These are phyloP conservation scores for Sarcomyxa edulis DNA, from an alignment of 768 basidiomycete species.

Conservation along the genomic window DNA sequence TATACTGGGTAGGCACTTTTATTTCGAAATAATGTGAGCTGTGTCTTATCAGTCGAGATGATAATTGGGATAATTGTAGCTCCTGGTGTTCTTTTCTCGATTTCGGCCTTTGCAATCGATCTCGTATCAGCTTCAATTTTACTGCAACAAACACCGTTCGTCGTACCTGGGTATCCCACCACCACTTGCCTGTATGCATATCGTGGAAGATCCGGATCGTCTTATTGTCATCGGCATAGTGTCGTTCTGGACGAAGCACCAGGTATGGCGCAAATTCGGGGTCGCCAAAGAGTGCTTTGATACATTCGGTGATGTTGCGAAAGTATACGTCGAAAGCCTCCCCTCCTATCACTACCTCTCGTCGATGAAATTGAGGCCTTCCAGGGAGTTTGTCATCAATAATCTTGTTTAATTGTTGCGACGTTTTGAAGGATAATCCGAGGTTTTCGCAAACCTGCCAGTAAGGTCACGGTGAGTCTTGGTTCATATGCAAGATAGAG, in stretches of 20 bases:
- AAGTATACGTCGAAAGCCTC: conserved; percentile 16
- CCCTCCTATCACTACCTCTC: conserved; percentile 18
- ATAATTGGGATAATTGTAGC: conserved; percentile 37
- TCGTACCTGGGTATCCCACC: conserved; percentile 45
- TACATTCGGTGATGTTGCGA: conserved; percentile 15
- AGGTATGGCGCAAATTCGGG: conserved; percentile 15
- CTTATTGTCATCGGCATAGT: conserved; percentile 9
- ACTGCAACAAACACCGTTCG: too few relatives aligned
- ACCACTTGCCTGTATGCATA: conserved; percentile 46
- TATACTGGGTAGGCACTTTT: conserved; percentile 43
- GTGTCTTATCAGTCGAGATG: conserved; percentile 40
- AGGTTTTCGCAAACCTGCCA: conserved; percentile 30
- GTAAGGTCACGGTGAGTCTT: too few relatives aligned
- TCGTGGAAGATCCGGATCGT: conserved; percentile 27
- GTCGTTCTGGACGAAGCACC: conserved; percentile 5
- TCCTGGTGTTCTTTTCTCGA: conserved; percentile 16
- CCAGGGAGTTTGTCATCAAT: conserved; percentile 24
- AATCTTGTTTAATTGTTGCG: conserved; percentile 25
- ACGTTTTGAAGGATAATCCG: conserved; percentile 25
- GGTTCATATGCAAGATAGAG: too few relatives aligned
- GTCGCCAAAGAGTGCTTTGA: conserved; percentile 16
- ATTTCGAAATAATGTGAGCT: conserved; percentile 30
- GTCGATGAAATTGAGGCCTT: conserved; percentile 16
- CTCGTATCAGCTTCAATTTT: too few relatives aligned
- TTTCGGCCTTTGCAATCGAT: too few relatives aligned